Percentiles rank a stretch among this genome's conserved stretches.
phyloP scores from a whole-genome alignment of 2,329 filamentous ascomycete genomes.

The Alternaria postmessia region DNA sequence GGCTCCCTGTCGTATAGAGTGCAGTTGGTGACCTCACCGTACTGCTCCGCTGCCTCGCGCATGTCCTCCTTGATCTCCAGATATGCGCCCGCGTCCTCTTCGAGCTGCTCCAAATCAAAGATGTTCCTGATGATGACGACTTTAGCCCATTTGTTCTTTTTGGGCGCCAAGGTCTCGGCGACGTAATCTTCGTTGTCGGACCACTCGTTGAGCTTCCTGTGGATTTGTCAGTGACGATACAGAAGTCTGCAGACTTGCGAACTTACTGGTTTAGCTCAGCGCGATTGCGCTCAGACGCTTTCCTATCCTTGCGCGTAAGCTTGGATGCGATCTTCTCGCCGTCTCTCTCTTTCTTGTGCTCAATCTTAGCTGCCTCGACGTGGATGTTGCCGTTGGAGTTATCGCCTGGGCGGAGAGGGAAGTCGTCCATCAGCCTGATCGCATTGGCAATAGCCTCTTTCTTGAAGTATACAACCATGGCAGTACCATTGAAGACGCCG shows the following conservation, averaged over 20 bases:
- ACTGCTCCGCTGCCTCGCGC: constrained; percentile 84
- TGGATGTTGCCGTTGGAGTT: constrained; percentile 65
- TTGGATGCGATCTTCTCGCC: constrained; percentile 57
- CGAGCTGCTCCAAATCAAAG: constrained; percentile 86
- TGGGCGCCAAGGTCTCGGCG: constrained; percentile 50
- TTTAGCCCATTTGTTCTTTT: constrained; percentile 73
- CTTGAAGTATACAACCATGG: constrained; percentile 92
- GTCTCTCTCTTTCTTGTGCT: constrained; percentile 88
- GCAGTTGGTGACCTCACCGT: constrained; percentile 89
- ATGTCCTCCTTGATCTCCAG: constrained; percentile 96
- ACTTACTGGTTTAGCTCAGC: constrained; percentile 78
- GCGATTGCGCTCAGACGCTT: constrained; percentile 89
- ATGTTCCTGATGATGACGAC: constrained; percentile 89
- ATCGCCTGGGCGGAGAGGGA: constrained; percentile 74
- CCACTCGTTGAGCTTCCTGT: constrained; percentile 91
- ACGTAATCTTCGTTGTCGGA: constrained; percentile 77
- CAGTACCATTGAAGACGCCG: constrained; percentile 92
- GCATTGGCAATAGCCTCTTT: constrained; percentile 90
- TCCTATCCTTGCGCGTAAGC: constrained; percentile 72
- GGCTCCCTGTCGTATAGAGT: constrained; percentile 87
- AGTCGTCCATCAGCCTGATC: constrained; percentile 81
- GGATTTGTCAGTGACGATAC: constrained; percentile 9
- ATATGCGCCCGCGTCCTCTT: constrained; percentile 82
- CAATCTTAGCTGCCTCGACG: constrained; percentile 85
- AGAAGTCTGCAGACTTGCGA: not conserved